Evolutionary conservation across 139 green algal species (phyloP).

Genomic region (Mesotaenium endlicherianum): DNA sequence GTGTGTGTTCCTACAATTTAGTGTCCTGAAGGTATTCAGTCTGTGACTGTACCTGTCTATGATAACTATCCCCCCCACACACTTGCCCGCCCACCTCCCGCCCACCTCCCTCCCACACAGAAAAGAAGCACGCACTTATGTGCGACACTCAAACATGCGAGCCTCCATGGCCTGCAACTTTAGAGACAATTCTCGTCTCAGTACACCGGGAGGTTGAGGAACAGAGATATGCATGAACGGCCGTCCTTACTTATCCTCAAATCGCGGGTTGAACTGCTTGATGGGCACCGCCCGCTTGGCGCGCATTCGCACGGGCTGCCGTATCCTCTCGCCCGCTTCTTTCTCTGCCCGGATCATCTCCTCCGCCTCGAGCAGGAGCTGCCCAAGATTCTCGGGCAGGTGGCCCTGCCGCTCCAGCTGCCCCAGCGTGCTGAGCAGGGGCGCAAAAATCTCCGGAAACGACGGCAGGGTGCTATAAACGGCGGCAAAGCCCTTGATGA

Average conservation of each 20-base stretch:
- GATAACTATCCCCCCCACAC: too few species aligned
- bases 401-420: constrained; percentile 25
- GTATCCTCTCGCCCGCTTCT: constrained; percentile 15
- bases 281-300: constrained; percentile 35
- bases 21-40: too few species aligned
- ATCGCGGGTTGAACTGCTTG: constrained; percentile 82
- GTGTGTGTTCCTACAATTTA: too few species aligned
- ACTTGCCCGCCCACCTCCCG: too few species aligned
- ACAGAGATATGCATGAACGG: background rate
- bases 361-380: constrained; percentile 35
- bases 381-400: background rate
- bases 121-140: background rate
- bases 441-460: constrained; percentile 62
- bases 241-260: constrained; percentile 76
- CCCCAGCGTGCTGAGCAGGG: constrained; percentile 5
- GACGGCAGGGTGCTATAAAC: constrained; percentile 45
- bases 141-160: background rate
- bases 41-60: too few species aligned
- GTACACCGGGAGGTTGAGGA: background rate
- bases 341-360: constrained; percentile 52
- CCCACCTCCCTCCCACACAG: too few species aligned
- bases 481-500: constrained; percentile 2
- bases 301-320: constrained; percentile 33
- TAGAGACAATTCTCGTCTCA: background rate
- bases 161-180: background rate